A percentile compares a stretch with the other conserved stretches of the same genome.
These are phyloP conservation scores for Lentinus polychrous DNA, from an alignment of 1,284 basidiomycete species.

Conservation along the genomic window DNA sequence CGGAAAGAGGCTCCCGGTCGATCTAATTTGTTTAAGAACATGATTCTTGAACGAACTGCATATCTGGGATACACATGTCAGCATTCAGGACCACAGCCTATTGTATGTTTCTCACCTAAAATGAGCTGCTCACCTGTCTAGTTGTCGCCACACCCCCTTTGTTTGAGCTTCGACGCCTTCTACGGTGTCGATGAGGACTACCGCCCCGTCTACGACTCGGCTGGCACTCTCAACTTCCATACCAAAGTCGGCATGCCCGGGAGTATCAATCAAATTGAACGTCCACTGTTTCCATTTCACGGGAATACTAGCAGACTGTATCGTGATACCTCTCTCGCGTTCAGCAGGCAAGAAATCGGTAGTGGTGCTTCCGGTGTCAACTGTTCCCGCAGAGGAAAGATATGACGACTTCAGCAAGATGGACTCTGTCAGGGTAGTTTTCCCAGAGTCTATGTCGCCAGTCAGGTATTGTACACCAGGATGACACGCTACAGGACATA, in stretches of 20 bases:
- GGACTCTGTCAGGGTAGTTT: conserved; percentile 87
- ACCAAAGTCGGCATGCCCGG: conserved; percentile 89
- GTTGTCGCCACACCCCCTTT: conserved; percentile 80
- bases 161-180: conserved; percentile 91
- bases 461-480: neutral
- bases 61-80: conserved; percentile 42
- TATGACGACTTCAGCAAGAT: conserved; percentile 75
- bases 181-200: conserved; percentile 84
- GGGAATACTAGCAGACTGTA: conserved; percentile 87
- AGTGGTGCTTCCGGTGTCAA: conserved; percentile 85
- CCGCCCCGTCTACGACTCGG: conserved; percentile 83
- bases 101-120: conserved; percentile 15
- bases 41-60: conserved; percentile 65
- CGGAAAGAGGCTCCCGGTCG: conserved; percentile 76
- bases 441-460: conserved; percentile 67
- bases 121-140: conserved; percentile 62
- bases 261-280: conserved; percentile 87
- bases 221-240: conserved; percentile 94
- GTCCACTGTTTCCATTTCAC: conserved; percentile 82
- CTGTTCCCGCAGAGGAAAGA: conserved; percentile 69
- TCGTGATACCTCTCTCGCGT: conserved; percentile 85
- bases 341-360: conserved; percentile 90
- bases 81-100: neutral
- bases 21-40: conserved; percentile 88
- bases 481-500: conserved; percentile 26